Evolutionary conservation across 2,329 filamentous ascomycete genomes (phyloP), one percentile per base, ranked within the genome.

Genomic region (Aspergillus eucalypticola): DNA sequence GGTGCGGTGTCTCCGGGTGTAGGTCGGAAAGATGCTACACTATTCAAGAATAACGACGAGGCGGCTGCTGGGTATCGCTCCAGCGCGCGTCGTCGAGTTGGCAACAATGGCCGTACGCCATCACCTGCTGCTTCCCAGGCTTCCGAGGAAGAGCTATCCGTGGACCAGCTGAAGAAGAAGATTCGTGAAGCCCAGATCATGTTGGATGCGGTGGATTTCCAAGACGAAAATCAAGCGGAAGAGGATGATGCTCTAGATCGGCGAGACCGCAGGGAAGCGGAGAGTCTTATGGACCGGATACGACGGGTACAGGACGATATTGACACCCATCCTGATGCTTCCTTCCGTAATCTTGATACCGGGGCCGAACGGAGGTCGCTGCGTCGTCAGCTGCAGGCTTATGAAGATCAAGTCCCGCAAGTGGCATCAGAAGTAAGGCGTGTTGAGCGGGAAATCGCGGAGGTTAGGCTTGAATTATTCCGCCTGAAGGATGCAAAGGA

Each of bases 191-290:
- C 96, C 78, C 92, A 97, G 76, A 88, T 99, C 44, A 82, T 99
- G 64, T 82, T 99, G 13, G 94, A 99, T 76, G 95, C 95, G 0
- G 94, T 97, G 79, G 95, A 99, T 73, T 97, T 97, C 75, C 90
- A 91, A 64, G 95, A 98, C 68, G 94, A 98, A 78, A 91, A 91
- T 71, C 87, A 89, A 39, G 85, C 87, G 3, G 95, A 99, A 69
- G 91, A 98, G 71, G 94, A 99, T 65, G 94, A 97, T 67, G 88
- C 90, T 17, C 84, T 98, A 46, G 95, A 99, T 73, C 87, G 94
- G 55, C 87, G 92, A 63, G 95, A 99, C 75, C 87, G 92, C 58
- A 90, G 91, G 55, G 95, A 98, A 73, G 92, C 92, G 1, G 95
- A 99, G 64, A 94, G 96, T 70, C 83, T 99, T 8, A 98, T 96